phyloP scores from a whole-genome alignment of 2,329 filamentous ascomycete species.

The Zymoseptoria pseudotritici region DNA sequence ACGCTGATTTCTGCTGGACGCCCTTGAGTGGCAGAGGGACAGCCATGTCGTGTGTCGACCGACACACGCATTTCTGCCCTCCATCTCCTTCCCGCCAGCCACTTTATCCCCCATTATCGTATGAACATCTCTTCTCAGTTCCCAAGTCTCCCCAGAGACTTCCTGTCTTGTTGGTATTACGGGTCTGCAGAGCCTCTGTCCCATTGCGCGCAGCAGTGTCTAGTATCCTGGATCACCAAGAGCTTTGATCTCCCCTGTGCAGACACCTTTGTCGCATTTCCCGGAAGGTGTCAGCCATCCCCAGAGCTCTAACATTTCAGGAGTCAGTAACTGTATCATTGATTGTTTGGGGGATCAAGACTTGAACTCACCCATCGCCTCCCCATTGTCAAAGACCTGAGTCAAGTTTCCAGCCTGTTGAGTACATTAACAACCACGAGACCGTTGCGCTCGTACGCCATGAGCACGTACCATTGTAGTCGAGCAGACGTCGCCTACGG shows the following conservation, averaged over 20 bases:
- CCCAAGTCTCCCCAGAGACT: not conserved
- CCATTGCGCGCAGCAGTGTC: not conserved
- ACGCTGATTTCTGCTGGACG: no score
- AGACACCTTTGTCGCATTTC: slow-evolving; percentile 5
- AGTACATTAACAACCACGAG: no score
- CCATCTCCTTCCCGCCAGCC: no score
- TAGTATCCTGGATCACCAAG: slow-evolving; percentile 10
- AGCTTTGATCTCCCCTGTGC: slow-evolving; percentile 5
- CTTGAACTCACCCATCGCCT: slow-evolving; percentile 2
- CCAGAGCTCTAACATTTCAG: slow-evolving; percentile 1
- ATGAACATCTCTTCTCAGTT: not conserved
- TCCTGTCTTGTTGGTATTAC: no score
- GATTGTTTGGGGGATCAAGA: not conserved
- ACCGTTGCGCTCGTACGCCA: not conserved
- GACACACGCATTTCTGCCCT: no score
- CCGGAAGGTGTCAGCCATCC: slow-evolving; percentile 9
- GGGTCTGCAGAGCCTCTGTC: not conserved
- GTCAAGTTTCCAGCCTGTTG: slow-evolving; percentile 9
- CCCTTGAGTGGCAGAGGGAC: no score
- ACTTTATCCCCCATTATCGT: no score
- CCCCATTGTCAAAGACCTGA: slow-evolving; percentile 9
- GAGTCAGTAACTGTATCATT: not conserved
- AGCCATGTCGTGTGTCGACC: no score
- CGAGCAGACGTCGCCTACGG: slow-evolving; percentile 3
- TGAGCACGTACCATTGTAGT: slow-evolving; percentile 5